phyloP scores from a whole-genome alignment of 2,329 filamentous ascomycete species.

The Amauroascus verrucosus region DNA sequence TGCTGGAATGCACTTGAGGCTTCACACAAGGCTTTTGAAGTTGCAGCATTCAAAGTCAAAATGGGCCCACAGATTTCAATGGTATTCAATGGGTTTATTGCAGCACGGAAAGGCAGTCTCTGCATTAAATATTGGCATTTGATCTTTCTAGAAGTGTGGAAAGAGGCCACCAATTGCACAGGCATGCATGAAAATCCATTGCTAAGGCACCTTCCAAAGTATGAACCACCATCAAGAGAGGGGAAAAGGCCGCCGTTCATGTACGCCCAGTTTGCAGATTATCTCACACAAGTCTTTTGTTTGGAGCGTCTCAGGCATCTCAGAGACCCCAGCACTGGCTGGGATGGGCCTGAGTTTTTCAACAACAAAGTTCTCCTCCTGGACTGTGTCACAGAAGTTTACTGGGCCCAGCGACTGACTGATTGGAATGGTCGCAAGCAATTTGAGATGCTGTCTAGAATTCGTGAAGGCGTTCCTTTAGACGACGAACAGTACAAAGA shows the following conservation, averaged over 20 bases:
- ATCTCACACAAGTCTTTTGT: not conserved
- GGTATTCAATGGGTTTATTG: slow-evolving; percentile 10
- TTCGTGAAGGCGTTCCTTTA: slow-evolving; percentile 11
- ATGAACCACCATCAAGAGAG: slow-evolving; percentile 1
- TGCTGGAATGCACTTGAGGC: slow-evolving; percentile 33
- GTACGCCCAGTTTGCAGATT: not conserved
- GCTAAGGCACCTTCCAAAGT: slow-evolving; percentile 6
- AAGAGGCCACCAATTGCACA: not conserved
- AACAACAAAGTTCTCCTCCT: not conserved
- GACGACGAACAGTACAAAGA: slow-evolving; percentile 20
- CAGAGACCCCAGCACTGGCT: not conserved
- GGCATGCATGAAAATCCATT: slow-evolving; percentile 1
- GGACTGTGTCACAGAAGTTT: slow-evolving; percentile 3
- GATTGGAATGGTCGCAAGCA: slow-evolving; percentile 22
- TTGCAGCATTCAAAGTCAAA: slow-evolving; percentile 20
- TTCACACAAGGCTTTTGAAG: slow-evolving; percentile 27
- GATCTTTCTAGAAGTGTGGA: slow-evolving; percentile 9
- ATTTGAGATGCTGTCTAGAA: slow-evolving; percentile 25
- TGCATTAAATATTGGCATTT: slow-evolving; percentile 8
- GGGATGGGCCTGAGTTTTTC: slow-evolving; percentile 8
- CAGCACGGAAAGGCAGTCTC: slow-evolving; percentile 6
- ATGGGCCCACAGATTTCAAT: slow-evolving; percentile 10
- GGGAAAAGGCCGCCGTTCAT: slow-evolving; percentile 1
- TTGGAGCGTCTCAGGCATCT: slow-evolving; percentile 4
- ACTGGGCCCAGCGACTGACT: slow-evolving; percentile 16